Evolutionary conservation across 805 yeast species (phyloP).

Genomic region (Lipomyces yamanashiensis): DNA sequence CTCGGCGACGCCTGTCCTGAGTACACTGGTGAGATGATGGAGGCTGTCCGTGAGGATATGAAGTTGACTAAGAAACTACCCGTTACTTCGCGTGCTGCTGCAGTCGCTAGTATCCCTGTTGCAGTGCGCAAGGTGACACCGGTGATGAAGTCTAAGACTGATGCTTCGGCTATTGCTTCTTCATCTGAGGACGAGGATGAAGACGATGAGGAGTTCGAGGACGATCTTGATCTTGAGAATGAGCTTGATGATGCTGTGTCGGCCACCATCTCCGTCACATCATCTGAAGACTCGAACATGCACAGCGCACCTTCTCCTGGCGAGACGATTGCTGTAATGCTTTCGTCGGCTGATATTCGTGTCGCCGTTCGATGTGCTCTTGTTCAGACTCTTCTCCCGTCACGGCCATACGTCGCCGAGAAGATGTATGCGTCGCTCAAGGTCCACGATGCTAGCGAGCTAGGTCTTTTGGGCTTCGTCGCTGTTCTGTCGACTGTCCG

Average conservation of each 20-base stretch:
- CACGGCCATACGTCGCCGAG: slow-evolving; percentile 34
- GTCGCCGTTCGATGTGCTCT: slow-evolving; percentile 42
- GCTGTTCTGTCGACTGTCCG: slow-evolving; percentile 39
- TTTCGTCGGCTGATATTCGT: slow-evolving; percentile 38
- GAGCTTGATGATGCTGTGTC: slow-evolving; percentile 14
- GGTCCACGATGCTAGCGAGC: slow-evolving; percentile 30
- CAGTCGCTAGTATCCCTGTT: background rate
- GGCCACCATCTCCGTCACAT: slow-evolving; percentile 7
- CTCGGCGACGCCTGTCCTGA: slow-evolving; percentile 38
- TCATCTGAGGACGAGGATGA: slow-evolving; percentile 12
- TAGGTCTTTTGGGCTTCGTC: slow-evolving; percentile 45
- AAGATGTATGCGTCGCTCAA: slow-evolving; percentile 26
- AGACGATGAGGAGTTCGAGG: slow-evolving; percentile 1
- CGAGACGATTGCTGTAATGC: slow-evolving; percentile 20
- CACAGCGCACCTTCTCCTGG: slow-evolving; percentile 7
- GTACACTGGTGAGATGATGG: slow-evolving; percentile 38
- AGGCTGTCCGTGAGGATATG: slow-evolving; percentile 36
- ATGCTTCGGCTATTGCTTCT: slow-evolving; percentile 14
- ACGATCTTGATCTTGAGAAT: slow-evolving; percentile 21
- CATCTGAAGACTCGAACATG: slow-evolving; percentile 9
- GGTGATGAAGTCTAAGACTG: background rate
- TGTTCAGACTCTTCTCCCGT: slow-evolving; percentile 34
- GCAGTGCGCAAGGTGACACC: background rate
- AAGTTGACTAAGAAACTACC: slow-evolving; percentile 13
- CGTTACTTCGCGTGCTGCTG: background rate